A percentile compares a stretch with the other conserved stretches of the same genome.
phyloP scores from a whole-genome alignment of 192 early-diverging fungal genomes.

The Coemansia sp. region DNA sequence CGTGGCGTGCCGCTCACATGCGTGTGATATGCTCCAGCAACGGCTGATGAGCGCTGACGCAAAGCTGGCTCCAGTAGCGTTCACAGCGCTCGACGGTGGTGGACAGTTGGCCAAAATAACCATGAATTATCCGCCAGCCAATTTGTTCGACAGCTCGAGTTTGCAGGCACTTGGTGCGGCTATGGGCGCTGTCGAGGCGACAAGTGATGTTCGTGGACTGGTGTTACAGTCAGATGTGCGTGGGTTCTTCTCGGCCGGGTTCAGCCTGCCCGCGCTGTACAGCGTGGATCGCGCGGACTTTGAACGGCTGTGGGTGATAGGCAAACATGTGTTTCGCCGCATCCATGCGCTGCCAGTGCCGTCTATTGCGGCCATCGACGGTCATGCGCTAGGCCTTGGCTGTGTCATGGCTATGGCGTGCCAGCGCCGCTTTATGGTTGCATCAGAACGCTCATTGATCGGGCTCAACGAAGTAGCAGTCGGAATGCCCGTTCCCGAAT shows the following conservation, averaged over 20 bases:
- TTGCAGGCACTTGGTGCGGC: slow-evolving; percentile 24
- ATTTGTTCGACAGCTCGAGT: slow-evolving; percentile 23
- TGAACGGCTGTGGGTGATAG: slow-evolving; percentile 18
- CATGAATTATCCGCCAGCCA: slow-evolving; percentile 31
- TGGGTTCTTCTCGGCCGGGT: slow-evolving; percentile 40
- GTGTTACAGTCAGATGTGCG: slow-evolving; percentile 24
- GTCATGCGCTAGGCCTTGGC: slow-evolving; percentile 10
- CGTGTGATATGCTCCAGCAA: not conserved
- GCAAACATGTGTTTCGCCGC: slow-evolving; percentile 30
- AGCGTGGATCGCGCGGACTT: slow-evolving; percentile 17
- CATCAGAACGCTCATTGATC: slow-evolving; percentile 9
- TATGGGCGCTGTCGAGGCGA: slow-evolving; percentile 19
- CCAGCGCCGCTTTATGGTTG: slow-evolving; percentile 35
- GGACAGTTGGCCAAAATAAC: slow-evolving; percentile 31
- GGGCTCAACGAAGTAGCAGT: slow-evolving; percentile 47
- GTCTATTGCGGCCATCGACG: slow-evolving; percentile 36
- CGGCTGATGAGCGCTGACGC: slow-evolving; percentile 2
- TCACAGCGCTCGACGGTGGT: not conserved
- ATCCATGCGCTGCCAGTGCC: slow-evolving; percentile 32
- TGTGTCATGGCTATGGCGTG: slow-evolving; percentile 32
- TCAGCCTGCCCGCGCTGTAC: slow-evolving; percentile 24
- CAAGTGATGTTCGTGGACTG: slow-evolving; percentile 23
- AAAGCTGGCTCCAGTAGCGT: not conserved
- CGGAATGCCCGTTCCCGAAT: slow-evolving; percentile 39
- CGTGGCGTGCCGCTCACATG: slow-evolving; percentile 15